Base-by-base conservation (phyloP, 192 early-diverging fungal species). In the Linnemannia schmuckeri region DNA sequence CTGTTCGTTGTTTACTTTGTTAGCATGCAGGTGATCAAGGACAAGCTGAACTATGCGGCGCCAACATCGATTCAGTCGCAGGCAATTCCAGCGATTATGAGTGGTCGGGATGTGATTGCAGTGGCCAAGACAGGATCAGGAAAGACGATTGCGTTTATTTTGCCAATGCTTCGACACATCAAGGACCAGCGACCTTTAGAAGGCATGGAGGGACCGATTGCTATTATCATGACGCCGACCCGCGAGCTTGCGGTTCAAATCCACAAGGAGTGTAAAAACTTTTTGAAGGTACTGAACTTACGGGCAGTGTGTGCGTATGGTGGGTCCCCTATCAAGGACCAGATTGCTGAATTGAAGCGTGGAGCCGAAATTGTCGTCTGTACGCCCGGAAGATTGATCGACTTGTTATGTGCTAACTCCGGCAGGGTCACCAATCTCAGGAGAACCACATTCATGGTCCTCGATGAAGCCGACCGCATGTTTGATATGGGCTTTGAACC, bases 401-500 rank as follows among this genome's bases (percentile, higher is more conserved):
- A 98, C 80, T 82, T 98, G 55, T 83, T 98, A 70, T 94, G 94
- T 88, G 96, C 96, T 69, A 97, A 97, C 82, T 94, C 95, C 46
- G 97, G 96, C 12, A 92, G 94, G 54, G 95, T 98, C n/a, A 96
- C 95, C 63, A 97, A 96, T 84, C 89, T 98, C 82, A 90, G 92
- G 66, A 91, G 96, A 72, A 96, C 98, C 52, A 99, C 98, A 1
- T 98, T 98, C 86, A 83, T 99, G 90, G 97, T 99, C 8, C 93
- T 99, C 69, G 99, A 99, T 88, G 99, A 98, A 89, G 97, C 97
- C 5, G 97, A 95, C 88, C 93, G 96, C 80, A 99, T 99, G 98
- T 98, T 99, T 91, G 98, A 99, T 88, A 96, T 98, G 95, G 99
- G 98, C 18, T 99, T 99, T 83, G 98, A 98, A 88, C 97, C 97